phyloP scores from a whole-genome alignment of 192 early-diverging fungal species.

The Backusella psychrophila region DNA sequence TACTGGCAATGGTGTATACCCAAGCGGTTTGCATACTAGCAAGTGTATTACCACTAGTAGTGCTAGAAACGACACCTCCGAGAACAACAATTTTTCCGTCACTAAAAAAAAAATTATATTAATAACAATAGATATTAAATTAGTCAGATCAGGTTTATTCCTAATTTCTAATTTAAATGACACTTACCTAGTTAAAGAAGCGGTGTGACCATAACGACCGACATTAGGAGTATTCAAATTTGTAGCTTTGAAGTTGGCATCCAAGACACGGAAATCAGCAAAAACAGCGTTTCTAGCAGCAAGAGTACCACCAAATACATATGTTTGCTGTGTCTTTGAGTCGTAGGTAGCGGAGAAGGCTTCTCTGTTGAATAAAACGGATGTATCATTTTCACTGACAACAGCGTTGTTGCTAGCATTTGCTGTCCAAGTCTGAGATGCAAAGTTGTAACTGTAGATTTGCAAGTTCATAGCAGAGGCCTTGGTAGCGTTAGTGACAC shows the following conservation, averaged over 20 bases:
- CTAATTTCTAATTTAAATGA: not conserved
- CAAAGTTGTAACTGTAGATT: constrained; percentile 11
- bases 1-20: constrained; percentile 20
- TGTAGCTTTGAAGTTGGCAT: not conserved
- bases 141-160: constrained; percentile 9
- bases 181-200: constrained; percentile 20
- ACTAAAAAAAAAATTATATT: constrained; percentile 2
- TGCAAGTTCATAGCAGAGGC: not conserved
- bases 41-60: not conserved
- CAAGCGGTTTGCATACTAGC: constrained; percentile 9
- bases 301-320: constrained; percentile 23
- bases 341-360: constrained; percentile 19
- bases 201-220: constrained; percentile 26
- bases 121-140: constrained; percentile 3
- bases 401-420: not conserved
- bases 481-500: not conserved
- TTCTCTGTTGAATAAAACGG: constrained; percentile 3
- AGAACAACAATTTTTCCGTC: constrained; percentile 30
- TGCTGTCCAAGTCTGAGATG: constrained; percentile 5
- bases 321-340: not conserved
- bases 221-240: not conserved
- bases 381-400: not conserved
- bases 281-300: not conserved
- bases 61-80: constrained; percentile 21
- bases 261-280: constrained; percentile 17